Percentiles rank a stretch among this genome's conserved stretches.
Evolutionary conservation across 2,329 filamentous ascomycete species (phyloP).

Genomic region (Ascochyta lentis): DNA sequence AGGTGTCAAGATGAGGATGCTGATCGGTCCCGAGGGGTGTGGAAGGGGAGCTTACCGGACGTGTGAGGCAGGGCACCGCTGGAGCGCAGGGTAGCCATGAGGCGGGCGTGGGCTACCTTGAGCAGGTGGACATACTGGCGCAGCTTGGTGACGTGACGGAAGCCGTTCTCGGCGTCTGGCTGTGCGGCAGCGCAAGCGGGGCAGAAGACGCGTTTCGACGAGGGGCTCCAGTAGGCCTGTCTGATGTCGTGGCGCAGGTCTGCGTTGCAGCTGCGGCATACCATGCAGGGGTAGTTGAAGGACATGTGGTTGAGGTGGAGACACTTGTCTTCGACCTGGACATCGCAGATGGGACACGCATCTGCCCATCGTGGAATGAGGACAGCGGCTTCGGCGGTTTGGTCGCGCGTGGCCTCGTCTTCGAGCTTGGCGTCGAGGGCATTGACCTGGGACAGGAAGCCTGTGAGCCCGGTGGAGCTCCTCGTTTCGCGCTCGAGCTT

Average conservation of each 20-base stretch:
- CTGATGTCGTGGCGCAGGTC: slow-evolving; percentile 73
- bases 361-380: slow-evolving; percentile 64
- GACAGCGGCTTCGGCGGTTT: slow-evolving; percentile 49
- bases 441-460: slow-evolving; percentile 82
- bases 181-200: slow-evolving; percentile 66
- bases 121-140: slow-evolving; percentile 95
- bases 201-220: slow-evolving; percentile 75
- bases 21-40: slow-evolving; percentile 22
- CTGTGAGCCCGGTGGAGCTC: slow-evolving; percentile 75
- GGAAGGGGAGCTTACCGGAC: slow-evolving; percentile 58
- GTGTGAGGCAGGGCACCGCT: slow-evolving; percentile 81
- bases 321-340: slow-evolving; percentile 95
- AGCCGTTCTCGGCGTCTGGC: slow-evolving; percentile 64
- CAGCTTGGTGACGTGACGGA: slow-evolving; percentile 81
- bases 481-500: slow-evolving; percentile 86
- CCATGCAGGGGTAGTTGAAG: slow-evolving; percentile 83
- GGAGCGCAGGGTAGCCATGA: slow-evolving; percentile 84
- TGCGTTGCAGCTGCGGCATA: slow-evolving; percentile 72
- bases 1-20: slow-evolving; percentile 42
- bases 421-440: slow-evolving; percentile 69
- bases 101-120: slow-evolving; percentile 85
- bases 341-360: slow-evolving; percentile 79
- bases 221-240: slow-evolving; percentile 74
- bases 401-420: slow-evolving; percentile 49
- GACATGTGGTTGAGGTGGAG: slow-evolving; percentile 75